phyloP scores from a whole-genome alignment of 129 eudicot genomes.

The Glebionis coronaria region DNA sequence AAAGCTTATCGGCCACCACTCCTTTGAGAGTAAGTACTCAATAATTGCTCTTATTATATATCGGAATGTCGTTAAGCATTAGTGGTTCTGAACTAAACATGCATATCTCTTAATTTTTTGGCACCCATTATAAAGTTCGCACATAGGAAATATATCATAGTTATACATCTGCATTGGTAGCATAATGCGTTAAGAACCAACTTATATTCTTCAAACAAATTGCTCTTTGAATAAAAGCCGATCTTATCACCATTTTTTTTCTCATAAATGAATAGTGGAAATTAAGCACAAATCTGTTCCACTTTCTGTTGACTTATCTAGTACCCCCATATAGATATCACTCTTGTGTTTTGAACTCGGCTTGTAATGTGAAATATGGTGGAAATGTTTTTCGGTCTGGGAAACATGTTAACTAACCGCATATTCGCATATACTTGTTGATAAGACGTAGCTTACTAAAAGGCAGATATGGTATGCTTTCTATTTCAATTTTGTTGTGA shows the following conservation, averaged over 20 bases:
- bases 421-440: too few species aligned
- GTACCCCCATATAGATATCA: slow-evolving; percentile 3
- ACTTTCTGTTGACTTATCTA: slow-evolving; percentile 5
- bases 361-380: too few species aligned
- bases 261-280: not conserved
- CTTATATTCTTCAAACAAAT: too few species aligned
- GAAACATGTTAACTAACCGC: too few species aligned
- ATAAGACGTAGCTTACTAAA: too few species aligned
- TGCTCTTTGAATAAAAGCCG: not conserved
- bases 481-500: too few species aligned
- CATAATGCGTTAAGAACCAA: too few species aligned
- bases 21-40: slow-evolving; percentile 70
- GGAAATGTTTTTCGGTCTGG: too few species aligned
- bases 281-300: not conserved
- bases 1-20: slow-evolving; percentile 63
- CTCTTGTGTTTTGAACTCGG: too few species aligned
- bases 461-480: too few species aligned
- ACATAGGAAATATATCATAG: not conserved
- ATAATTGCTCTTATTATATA: not conserved
- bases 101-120: not conserved
- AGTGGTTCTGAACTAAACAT: not conserved
- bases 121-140: not conserved
- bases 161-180: too few species aligned
- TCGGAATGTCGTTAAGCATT: not conserved
- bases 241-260: not conserved